phyloP scores from a whole-genome alignment of 108 stramenopile species.

The Conticribra weissflogii region DNA sequence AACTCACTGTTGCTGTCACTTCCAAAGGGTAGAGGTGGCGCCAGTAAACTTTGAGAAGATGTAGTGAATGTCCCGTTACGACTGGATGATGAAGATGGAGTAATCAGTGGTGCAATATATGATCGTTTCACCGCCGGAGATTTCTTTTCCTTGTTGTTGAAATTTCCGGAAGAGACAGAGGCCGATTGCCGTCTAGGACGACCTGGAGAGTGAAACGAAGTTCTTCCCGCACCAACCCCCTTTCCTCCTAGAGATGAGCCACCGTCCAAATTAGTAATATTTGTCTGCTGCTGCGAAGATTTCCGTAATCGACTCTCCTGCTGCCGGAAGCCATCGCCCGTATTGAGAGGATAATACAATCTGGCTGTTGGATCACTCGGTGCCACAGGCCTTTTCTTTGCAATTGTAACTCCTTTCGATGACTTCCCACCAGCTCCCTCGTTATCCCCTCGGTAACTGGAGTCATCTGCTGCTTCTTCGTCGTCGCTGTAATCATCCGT shows the following conservation, averaged over 20 bases:
- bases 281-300: conserved; percentile 17
- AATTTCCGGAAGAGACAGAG: background rate
- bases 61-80: background rate
- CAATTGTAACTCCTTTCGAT: conserved; percentile 2
- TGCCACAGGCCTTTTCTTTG: conserved; percentile 26
- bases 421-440: conserved; percentile 9
- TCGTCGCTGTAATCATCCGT: conserved; percentile 82
- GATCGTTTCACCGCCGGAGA: background rate
- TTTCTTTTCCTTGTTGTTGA: background rate
- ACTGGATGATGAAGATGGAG: background rate
- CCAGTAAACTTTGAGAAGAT: background rate
- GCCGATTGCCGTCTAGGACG: conserved; percentile 19
- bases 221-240: background rate
- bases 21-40: conserved; percentile 23
- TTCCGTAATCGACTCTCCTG: conserved; percentile 40
- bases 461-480: conserved; percentile 47
- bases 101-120: conserved; percentile 6
- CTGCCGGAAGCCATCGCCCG: conserved; percentile 23
- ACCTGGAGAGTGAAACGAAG: conserved; percentile 24
- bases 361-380: conserved; percentile 34
- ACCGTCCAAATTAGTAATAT: conserved; percentile 5
- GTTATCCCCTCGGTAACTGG: conserved; percentile 30
- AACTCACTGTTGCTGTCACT: conserved; percentile 14
- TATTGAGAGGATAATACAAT: conserved; percentile 34
- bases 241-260: background rate